Base-by-base conservation (phyloP, 352 stramenopile genomes). In the Peronosclerospora sorghi region DNA sequence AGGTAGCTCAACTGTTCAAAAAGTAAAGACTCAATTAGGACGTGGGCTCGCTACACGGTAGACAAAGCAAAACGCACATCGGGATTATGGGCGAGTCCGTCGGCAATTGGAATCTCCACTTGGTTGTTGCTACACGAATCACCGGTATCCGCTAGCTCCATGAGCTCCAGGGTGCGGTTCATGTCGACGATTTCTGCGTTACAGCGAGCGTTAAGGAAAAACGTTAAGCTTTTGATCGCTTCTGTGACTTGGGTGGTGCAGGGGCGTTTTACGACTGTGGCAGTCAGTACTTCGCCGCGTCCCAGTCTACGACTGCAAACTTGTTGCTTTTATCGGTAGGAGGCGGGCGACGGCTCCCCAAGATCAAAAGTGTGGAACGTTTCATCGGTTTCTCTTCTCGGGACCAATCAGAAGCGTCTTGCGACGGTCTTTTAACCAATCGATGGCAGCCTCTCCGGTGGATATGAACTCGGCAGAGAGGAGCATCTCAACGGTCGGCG, bases 121-220 rank as follows among this genome's bases (percentile, higher is more conserved):
- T 71, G 66, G 28, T 45, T 60, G 39, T 30, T 51, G 27, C 18
- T 36, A 24, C 18, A 26, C 7, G 42, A 38, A 19, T 49, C 43
- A 4, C n/a, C 14, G 35, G 26, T 36, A 37, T 53, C 52, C 7
- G 62, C 46, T n/a, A 80, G 51, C 28, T 73, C 62, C 51, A 80
- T 59, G 53, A 89, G 77, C 51, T 85, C 76, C 35, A 89, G 41
- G 48, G 79, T 83, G 42, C 74, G 72, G 53, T 75, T 86, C 73
- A 86, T 89, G 1, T 44, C 15, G 35, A 23, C 26, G 12, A 17
- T 38, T 41, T 30, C 9, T 29, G 45, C 44, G 55, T 50, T 48
- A 23, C 34, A n/a, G 35, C 27, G 29, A 35, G 32, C 40, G 51
- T 57, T 48, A 44, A 7, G 21, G 19, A 17, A n/a, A n/a, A 42